phyloP scores from a whole-genome alignment of 75 land plant genomes.

The Azolla pinnata region DNA sequence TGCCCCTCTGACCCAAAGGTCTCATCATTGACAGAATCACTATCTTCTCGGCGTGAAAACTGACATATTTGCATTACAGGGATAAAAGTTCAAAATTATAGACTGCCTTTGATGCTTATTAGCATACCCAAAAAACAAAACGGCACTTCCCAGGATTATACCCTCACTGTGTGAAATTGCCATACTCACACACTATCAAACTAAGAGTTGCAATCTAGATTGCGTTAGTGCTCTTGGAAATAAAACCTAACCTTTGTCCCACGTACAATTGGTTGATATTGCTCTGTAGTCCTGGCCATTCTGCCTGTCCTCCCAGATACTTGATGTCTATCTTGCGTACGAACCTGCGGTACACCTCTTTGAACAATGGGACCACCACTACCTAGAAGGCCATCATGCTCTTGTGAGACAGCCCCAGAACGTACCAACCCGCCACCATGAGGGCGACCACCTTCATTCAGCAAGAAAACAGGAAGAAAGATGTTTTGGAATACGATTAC shows the following conservation, averaged over 20 bases:
- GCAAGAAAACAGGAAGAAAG: neutral
- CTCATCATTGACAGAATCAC: conserved; percentile 67
- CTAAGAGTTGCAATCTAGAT: no score
- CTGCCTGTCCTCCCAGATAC: neutral
- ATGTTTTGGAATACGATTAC: neutral
- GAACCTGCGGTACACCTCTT: neutral
- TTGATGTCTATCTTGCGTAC: neutral
- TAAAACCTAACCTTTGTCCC: conserved; percentile 1
- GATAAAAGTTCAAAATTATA: no score
- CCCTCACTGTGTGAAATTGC: no score
- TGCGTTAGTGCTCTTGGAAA: no score
- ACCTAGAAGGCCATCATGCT: conserved; percentile 93
- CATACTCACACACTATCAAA: no score
- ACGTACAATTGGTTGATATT: neutral
- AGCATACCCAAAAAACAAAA: no score
- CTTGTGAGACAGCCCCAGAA: conserved; percentile 17
- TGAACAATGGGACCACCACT: conserved; percentile 44
- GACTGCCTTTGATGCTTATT: no score
- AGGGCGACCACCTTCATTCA: neutral
- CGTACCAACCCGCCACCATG: neutral
- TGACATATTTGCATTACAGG: neutral
- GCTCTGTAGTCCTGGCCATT: neutral
- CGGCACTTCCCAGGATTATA: no score
- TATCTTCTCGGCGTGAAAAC: conserved; percentile 37
- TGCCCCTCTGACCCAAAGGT: conserved; percentile 71